phyloP scores from a whole-genome alignment of 2,329 filamentous ascomycete genomes.

The Incumbomyces lentus region DNA sequence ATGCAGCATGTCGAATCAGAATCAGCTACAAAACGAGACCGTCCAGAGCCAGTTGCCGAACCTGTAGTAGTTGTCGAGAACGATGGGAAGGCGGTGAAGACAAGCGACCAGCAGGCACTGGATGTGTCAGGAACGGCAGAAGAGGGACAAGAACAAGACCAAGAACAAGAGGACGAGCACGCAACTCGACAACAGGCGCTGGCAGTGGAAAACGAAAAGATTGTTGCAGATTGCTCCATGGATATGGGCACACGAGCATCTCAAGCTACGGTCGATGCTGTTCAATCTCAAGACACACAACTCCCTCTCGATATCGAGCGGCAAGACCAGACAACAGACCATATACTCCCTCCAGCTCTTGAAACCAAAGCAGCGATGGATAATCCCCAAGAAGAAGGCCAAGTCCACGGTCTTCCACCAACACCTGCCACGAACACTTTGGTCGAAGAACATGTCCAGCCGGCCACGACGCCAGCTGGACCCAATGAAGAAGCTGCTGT shows the following conservation, averaged over 20 bases:
- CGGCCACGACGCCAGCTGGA: constrained; percentile 2
- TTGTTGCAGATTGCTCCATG: too few species aligned
- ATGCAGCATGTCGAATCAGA: constrained; percentile 20
- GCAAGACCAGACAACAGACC: background rate
- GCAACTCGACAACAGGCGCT: too few species aligned
- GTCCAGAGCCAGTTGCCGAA: background rate
- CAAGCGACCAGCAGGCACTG: constrained; percentile 1
- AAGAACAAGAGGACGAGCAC: background rate
- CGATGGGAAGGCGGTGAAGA: constrained; percentile 1
- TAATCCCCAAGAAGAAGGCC: too few species aligned
- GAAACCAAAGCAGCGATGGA: too few species aligned
- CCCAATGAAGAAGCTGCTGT: constrained; percentile 26
- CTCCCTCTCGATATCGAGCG: too few species aligned
- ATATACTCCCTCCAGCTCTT: background rate
- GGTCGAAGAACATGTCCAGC: background rate
- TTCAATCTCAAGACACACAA: background rate
- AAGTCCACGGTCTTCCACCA: background rate
- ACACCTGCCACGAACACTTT: constrained; percentile 2
- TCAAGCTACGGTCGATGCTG: background rate
- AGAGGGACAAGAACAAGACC: background rate
- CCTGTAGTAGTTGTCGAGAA: background rate
- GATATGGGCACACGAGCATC: background rate
- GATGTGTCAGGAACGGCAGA: background rate
- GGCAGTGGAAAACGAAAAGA: too few species aligned
- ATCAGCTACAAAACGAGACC: constrained; percentile 5